These are phyloP conservation scores for Lactifluus subvellereus DNA, from an alignment of 768 basidiomycete genomes.

Conservation along the genomic window DNA sequence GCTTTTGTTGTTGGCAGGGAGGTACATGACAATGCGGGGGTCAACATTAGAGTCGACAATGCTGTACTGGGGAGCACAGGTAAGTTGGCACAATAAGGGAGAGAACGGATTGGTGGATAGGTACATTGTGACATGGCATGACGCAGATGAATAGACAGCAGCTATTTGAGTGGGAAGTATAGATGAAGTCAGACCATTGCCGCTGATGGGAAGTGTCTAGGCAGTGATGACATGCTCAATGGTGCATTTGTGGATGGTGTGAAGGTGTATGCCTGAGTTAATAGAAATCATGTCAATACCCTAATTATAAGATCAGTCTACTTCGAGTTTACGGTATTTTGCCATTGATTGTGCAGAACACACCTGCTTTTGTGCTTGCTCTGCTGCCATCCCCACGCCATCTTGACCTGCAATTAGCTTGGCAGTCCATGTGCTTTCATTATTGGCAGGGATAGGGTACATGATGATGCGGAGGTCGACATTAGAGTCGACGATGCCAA, in stretches of 20 bases:
- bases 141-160: too few relatives aligned
- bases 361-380: constrained; percentile 26
- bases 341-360: constrained; percentile 7
- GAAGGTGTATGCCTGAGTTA: background rate
- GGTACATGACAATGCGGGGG: constrained; percentile 94
- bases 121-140: too few relatives aligned
- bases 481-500: constrained; percentile 92
- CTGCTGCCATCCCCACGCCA: constrained; percentile 47
- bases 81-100: too few relatives aligned
- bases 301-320: constrained; percentile 9
- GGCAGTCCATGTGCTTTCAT: constrained; percentile 86
- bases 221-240: too few relatives aligned
- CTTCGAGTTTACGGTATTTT: constrained; percentile 16
- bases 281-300: background rate
- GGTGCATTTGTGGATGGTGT: too few relatives aligned
- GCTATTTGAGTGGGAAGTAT: too few relatives aligned
- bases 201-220: too few relatives aligned
- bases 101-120: too few relatives aligned
- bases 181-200: too few relatives aligned
- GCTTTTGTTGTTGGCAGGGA: constrained; percentile 97
- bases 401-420: constrained; percentile 84
- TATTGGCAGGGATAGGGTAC: constrained; percentile 98
- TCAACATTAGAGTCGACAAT: constrained; percentile 95
- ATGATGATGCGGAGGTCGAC: constrained; percentile 94
- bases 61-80: constrained; percentile 33